Percentiles rank a stretch among this genome's conserved stretches.
Conservation (phyloP, 2,329 filamentous ascomycete genomes). For the Cladorrhinum sp. region DNA sequence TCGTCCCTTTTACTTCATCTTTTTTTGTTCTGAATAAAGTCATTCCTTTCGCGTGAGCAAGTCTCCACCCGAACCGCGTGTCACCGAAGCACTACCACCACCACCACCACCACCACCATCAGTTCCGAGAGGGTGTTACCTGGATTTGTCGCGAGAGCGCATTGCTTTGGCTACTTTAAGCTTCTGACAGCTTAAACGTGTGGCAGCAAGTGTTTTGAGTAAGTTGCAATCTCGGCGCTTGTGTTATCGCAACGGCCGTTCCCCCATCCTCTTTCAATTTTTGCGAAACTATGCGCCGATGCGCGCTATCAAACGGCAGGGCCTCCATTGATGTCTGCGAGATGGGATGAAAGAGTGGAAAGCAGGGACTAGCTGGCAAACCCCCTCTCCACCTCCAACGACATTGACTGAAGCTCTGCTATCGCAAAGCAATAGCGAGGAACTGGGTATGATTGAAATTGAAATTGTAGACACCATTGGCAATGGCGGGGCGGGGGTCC, state of each 20-base stretch:
- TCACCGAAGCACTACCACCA: conserved; percentile 4
- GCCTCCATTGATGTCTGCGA: not conserved
- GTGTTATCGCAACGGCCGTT: not conserved
- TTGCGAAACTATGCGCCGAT: not conserved
- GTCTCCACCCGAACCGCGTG: conserved; percentile 21
- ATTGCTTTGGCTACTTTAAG: not conserved
- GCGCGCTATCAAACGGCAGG: not conserved
- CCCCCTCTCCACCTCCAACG: not conserved
- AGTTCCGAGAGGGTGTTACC: not conserved
- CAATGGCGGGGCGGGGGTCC: not conserved
- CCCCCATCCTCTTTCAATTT: not conserved
- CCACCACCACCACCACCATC: not conserved
- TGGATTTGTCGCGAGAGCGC: not conserved
- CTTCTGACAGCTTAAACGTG: not conserved
- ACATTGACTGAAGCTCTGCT: not conserved
- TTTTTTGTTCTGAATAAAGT: not conserved
- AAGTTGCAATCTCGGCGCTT: not conserved
- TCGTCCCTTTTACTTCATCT: conserved; percentile 9
- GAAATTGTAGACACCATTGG: no score
- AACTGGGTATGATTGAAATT: not conserved
- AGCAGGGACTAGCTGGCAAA: not conserved
- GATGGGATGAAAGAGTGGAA: not conserved
- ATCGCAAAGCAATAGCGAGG: not conserved
- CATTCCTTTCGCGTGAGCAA: conserved; percentile 20
- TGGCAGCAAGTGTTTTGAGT: not conserved